Base-by-base conservation (phyloP, 768 basidiomycete genomes). In the Leccinum disarticulatum region DNA sequence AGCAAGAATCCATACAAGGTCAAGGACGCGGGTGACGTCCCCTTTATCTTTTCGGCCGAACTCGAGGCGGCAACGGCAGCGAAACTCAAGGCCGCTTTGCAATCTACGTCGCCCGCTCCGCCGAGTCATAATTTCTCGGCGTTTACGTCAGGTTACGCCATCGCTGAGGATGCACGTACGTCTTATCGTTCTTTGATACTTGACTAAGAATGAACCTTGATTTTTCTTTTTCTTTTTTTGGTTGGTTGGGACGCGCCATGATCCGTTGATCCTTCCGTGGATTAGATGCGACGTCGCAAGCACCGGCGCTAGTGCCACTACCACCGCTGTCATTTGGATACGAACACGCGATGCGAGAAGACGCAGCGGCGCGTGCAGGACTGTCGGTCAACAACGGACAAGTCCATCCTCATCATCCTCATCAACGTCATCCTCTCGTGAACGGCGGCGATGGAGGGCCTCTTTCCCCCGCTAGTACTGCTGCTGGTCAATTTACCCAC, bases 11-110 rank as follows among this genome's bases (percentile, higher is more conserved):
- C 38, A 6, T 64, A 63, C 52, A 73, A 50, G 15, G 64, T 66
- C 59, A 72, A 70, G 59, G 71, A 73, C 28, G 71, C 73, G 0
- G 71, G 71, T 1, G 71, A 73, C 38, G 67, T 68, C 10, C 71
- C 71, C 0, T 73, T 73, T 15, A 70, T 73, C 3, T 72, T 73
- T 27, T 73, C 70, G 2, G 56, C 70, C 2, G 71, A 73, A n/a
- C 62, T 70, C 6, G 71, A 72, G 57, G 71, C 70, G 15, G 71
- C 57, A 0, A n/a, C n/a, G 3, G 67, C 71, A 5, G 71, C 71
- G 22, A 73, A 64, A 13, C 56, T 72, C 11, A 61, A 73, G 22
- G 71, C 69, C 1, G 71, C 53, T 1, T 33, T 72, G 19, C 71
- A 73, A 50, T 43, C 43, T 10, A 62, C 65, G 0, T 51, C 66